Percentiles rank a stretch among this genome's conserved stretches.
Evolutionary conservation across 2,329 filamentous ascomycete species (phyloP).

Genomic region (Teratosphaeria zuluensis): DNA sequence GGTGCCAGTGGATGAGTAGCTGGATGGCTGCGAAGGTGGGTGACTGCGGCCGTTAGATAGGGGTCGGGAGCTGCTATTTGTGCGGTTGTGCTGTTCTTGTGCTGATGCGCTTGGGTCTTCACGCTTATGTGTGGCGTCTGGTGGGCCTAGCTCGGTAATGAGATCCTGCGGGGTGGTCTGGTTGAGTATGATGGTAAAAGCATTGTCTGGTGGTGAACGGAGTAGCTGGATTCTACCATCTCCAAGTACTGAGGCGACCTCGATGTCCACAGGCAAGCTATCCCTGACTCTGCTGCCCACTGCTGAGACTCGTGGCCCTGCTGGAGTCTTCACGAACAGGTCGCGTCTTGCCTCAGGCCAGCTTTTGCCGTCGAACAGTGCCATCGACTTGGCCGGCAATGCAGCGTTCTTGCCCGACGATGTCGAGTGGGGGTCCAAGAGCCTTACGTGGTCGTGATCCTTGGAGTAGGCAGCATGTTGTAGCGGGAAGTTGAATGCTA

Average conservation of each 20-base stretch:
- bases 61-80: slow-evolving; percentile 16
- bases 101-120: slow-evolving; percentile 29
- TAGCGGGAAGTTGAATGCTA: slow-evolving; percentile 85
- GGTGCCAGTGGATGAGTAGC: slow-evolving; percentile 31
- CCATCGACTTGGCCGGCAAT: slow-evolving; percentile 73
- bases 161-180: slow-evolving; percentile 89
- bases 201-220: slow-evolving; percentile 45
- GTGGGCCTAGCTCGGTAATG: slow-evolving; percentile 80
- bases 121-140: slow-evolving; percentile 71
- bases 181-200: slow-evolving; percentile 63
- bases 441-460: slow-evolving; percentile 69
- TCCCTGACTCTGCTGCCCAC: slow-evolving; percentile 64
- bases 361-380: slow-evolving; percentile 79
- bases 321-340: slow-evolving; percentile 65
- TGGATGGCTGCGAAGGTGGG: slow-evolving; percentile 25
- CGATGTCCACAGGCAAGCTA: slow-evolving; percentile 77
- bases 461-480: slow-evolving; percentile 64
- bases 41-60: slow-evolving; percentile 15
- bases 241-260: slow-evolving; percentile 66
- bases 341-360: slow-evolving; percentile 74
- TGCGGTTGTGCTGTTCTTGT: slow-evolving; percentile 10
- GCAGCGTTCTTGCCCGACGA: slow-evolving; percentile 60
- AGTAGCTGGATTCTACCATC: slow-evolving; percentile 69
- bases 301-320: slow-evolving; percentile 63
- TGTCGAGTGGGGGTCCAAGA: slow-evolving; percentile 70